Percentiles rank a stretch among this genome's conserved stretches.
phyloP scores from a whole-genome alignment of 305 asterid species.

The Fraxinus nigra region DNA sequence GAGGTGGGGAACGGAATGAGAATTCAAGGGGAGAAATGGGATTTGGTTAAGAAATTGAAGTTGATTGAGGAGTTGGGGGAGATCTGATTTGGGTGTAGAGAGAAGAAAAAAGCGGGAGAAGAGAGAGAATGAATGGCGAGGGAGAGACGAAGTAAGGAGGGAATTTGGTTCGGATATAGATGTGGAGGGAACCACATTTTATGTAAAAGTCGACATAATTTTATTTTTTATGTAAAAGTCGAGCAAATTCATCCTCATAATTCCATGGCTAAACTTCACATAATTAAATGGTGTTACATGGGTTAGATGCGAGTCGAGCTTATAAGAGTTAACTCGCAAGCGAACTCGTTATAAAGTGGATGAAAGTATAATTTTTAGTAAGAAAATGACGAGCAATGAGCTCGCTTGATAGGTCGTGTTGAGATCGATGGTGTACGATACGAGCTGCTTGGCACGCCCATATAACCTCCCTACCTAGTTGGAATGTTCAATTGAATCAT shows the following conservation, averaged over 20 bases:
- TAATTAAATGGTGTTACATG: background rate
- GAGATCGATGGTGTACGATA: background rate
- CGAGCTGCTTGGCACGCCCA: background rate
- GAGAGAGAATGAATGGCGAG: constrained; percentile 45
- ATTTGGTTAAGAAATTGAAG: background rate
- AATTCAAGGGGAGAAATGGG: constrained; percentile 23
- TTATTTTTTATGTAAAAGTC: background rate
- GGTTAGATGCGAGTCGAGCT: background rate
- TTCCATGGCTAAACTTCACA: background rate
- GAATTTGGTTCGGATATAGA: constrained; percentile 83
- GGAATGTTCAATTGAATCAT: background rate
- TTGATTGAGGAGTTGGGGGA: constrained; percentile 27
- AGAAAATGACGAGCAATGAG: background rate
- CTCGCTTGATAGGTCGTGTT: background rate
- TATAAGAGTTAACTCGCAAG: background rate
- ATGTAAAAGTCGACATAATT: background rate
- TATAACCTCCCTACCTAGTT: background rate
- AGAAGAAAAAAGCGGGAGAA: constrained; percentile 31
- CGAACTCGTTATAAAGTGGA: background rate
- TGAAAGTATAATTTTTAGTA: background rate
- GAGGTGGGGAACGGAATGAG: constrained; percentile 10
- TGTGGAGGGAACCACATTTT: constrained; percentile 80
- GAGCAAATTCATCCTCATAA: background rate
- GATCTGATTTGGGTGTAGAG: constrained; percentile 47
- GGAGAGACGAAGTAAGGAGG: constrained; percentile 40